Percentiles rank a stretch among this genome's conserved stretches.
Conservation (phyloP, 1,139 yeast species). For the Candida sp. region DNA sequence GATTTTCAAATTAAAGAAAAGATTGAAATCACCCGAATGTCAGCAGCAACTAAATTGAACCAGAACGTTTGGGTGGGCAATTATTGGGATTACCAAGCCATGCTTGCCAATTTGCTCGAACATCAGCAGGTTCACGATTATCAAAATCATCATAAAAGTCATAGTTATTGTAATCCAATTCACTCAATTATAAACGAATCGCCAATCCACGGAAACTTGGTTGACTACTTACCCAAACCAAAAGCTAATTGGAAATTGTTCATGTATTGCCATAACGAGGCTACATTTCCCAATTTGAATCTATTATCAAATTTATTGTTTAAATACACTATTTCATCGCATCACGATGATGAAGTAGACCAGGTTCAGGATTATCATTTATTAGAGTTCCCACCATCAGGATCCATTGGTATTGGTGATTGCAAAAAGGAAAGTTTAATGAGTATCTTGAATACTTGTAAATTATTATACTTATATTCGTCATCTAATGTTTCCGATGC, state of each 20-base stretch:
- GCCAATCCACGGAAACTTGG: constrained; percentile 13
- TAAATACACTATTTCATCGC: constrained; percentile 26
- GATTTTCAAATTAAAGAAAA: constrained; percentile 74
- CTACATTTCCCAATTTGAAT: constrained; percentile 48
- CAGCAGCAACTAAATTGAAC: constrained; percentile 65
- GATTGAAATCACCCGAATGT: constrained; percentile 78
- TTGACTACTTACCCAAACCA: constrained; percentile 28
- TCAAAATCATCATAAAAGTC: constrained; percentile 9
- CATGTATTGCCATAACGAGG: constrained; percentile 50
- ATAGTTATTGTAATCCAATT: constrained; percentile 47
- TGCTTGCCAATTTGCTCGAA: constrained; percentile 23
- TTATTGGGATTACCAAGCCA: constrained; percentile 46
- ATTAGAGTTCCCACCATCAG: constrained; percentile 80
- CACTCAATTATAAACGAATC: constrained; percentile 46
- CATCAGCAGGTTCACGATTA: constrained; percentile 7
- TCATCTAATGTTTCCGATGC: constrained; percentile 22
- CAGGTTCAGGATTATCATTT: constrained; percentile 27
- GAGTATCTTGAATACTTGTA: constrained; percentile 62
- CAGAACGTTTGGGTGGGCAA: constrained; percentile 79
- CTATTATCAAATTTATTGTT: constrained; percentile 35
- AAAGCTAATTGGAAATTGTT: constrained; percentile 38
- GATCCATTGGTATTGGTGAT: constrained; percentile 73
- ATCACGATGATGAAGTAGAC: constrained; percentile 13
- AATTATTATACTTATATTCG: constrained; percentile 46
- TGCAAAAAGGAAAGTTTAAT: constrained; percentile 53